Percentiles rank a stretch among this genome's conserved stretches.
phyloP scores from a whole-genome alignment of 805 yeast genomes.

The Dipodascus albidus region DNA sequence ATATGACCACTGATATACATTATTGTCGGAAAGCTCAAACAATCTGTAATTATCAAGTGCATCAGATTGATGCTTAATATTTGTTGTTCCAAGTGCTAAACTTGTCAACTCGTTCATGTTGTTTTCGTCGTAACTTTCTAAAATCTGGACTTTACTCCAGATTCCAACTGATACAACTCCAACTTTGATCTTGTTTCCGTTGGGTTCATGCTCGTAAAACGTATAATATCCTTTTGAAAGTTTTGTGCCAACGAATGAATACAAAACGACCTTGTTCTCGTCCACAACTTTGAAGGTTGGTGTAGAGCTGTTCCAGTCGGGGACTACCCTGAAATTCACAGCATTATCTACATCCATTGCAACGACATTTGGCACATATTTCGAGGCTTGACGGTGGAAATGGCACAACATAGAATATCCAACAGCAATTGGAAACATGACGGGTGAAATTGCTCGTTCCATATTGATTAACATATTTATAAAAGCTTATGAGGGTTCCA shows the following conservation, averaged over 20 bases:
- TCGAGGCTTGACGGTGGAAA: constrained; percentile 44
- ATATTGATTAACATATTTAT: neutral
- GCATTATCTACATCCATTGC: constrained; percentile 30
- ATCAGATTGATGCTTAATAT: constrained; percentile 47
- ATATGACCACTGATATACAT: constrained; percentile 54
- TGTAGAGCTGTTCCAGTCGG: constrained; percentile 51
- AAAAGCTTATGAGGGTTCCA: neutral
- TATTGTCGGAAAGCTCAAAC: constrained; percentile 50
- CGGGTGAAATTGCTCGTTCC: constrained; percentile 44
- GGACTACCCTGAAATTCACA: constrained; percentile 37
- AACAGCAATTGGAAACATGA: constrained; percentile 47
- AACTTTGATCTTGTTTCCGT: constrained; percentile 44
- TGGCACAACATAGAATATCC: constrained; percentile 44
- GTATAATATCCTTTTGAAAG: neutral
- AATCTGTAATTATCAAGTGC: constrained; percentile 49
- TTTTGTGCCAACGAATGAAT: constrained; percentile 51
- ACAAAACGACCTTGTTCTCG: constrained; percentile 40
- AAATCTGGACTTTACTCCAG: constrained; percentile 45
- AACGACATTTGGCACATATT: constrained; percentile 42
- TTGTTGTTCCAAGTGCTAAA: constrained; percentile 54
- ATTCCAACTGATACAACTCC: constrained; percentile 51
- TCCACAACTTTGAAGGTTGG: constrained; percentile 43
- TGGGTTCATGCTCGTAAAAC: constrained; percentile 40
- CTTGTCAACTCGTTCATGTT: constrained; percentile 15
- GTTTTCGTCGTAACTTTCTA: constrained; percentile 36